Evolutionary conservation across 805 yeast genomes (phyloP).

Genomic region (Suhomyces vadensis): DNA sequence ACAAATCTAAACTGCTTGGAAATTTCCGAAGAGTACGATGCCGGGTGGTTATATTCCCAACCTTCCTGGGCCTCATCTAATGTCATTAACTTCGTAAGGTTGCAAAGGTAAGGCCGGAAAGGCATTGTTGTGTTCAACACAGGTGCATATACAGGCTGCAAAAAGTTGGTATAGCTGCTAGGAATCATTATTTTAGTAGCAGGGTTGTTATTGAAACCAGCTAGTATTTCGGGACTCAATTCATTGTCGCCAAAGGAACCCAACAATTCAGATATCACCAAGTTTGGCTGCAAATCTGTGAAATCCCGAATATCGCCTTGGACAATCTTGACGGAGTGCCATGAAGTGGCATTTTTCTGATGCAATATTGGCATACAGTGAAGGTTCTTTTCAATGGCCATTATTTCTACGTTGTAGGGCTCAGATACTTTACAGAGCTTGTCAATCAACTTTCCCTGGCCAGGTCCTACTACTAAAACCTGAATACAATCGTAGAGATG

Average conservation of each 20-base stretch:
- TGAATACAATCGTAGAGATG: conserved; percentile 3
- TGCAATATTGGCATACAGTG: conserved; percentile 55
- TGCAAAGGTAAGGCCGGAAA: conserved; percentile 25
- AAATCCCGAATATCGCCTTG: conserved; percentile 55
- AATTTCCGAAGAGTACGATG: conserved; percentile 19
- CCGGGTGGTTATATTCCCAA: conserved; percentile 67
- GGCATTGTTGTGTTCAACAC: conserved; percentile 18
- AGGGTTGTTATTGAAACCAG: conserved; percentile 42
- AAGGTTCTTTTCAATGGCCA: conserved; percentile 72
- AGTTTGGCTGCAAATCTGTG: conserved; percentile 33
- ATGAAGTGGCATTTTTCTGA: conserved; percentile 48
- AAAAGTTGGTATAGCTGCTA: conserved; percentile 52
- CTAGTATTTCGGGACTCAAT: conserved; percentile 74
- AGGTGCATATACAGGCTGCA: conserved; percentile 71
- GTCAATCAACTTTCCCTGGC: conserved; percentile 79
- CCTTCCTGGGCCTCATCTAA: conserved; percentile 46
- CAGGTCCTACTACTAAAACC: conserved; percentile 79
- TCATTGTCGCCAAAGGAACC: conserved; percentile 96
- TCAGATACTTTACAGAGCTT: conserved; percentile 16
- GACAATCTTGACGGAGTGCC: conserved; percentile 59
- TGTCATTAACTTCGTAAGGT: conserved; percentile 16
- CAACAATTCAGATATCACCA: conserved; percentile 76
- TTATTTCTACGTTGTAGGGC: conserved; percentile 11
- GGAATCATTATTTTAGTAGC: conserved; percentile 36
- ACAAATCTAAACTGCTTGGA: conserved; percentile 46